Evolutionary conservation across 768 basidiomycete species (phyloP), one percentile per base, ranked within the genome.

Genomic region (Pleurotus ostreatus): DNA sequence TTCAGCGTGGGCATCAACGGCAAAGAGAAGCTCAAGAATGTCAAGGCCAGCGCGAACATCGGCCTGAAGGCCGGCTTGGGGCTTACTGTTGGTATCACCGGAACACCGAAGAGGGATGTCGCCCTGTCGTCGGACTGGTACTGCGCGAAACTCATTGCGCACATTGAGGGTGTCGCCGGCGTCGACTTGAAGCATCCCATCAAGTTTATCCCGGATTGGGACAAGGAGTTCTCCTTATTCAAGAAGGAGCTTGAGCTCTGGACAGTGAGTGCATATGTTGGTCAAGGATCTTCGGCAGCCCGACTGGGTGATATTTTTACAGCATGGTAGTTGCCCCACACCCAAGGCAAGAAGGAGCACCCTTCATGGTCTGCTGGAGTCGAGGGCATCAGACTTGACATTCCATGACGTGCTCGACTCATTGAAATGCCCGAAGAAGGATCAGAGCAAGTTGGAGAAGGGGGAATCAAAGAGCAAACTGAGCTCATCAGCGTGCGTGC

Each of bases 361-460:
- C 6, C 25, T 48, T n/a, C 46, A n/a, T 48, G 20, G 20, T 3
- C 20, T 25, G 15, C 22, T 48, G 15, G 22, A 48, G 23, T 48
- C 46, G 5, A 48, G 46, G 22, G 23, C 22, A n/a, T n/a, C 15
- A n/a, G 46, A 48, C 13, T 20, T 18, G 16, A 48, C 46, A 7
- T 12, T 48, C 46, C 25, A 15, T 4, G 22, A 48, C 4, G n/a
- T 23, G 13, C 46, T 48, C 46, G 46, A 48, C 8, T 1, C 22
- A 15, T 48, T 48, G 18, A 48, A 48, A 18, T 48, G 46, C 22
- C 46, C 46, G 11, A 48, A 48, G 22, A 48, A 48, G 46, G 46
- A 48, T 23, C 15, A 20, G 43, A 44, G 43, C 22, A 48, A 48
- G 22, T 20, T 48, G 15, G 46, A 48, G 46, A 48, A 48, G 46